These are phyloP conservation scores for Spathaspora gorwiae DNA, from an alignment of 805 yeast species.

Conservation along the genomic window DNA sequence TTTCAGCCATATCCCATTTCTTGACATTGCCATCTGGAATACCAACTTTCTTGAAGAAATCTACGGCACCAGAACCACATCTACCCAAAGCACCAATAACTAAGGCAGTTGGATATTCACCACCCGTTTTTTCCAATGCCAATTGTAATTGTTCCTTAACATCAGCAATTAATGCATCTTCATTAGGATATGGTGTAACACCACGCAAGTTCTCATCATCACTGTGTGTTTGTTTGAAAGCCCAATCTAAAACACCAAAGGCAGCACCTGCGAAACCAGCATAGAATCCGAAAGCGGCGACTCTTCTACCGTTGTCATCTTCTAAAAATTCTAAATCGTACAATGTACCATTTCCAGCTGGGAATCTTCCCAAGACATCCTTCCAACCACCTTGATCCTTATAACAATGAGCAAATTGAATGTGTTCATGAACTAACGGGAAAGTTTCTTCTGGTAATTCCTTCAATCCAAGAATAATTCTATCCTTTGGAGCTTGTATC, in stretches of 20 bases:
- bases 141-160: slow-evolving; percentile 54
- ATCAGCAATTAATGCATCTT: slow-evolving; percentile 65
- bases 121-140: slow-evolving; percentile 57
- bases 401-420: slow-evolving; percentile 98
- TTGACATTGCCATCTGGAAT: slow-evolving; percentile 77
- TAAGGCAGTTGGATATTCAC: slow-evolving; percentile 69
- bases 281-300: slow-evolving; percentile 98
- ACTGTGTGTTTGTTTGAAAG: slow-evolving; percentile 73
- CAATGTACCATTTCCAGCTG: slow-evolving; percentile 83
- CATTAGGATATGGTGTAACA: slow-evolving; percentile 79
- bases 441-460: slow-evolving; percentile 90
- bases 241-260: slow-evolving; percentile 90
- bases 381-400: slow-evolving; percentile 98
- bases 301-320: slow-evolving; percentile 94
- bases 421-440: slow-evolving; percentile 93
- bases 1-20: slow-evolving; percentile 97
- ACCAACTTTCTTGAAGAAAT: slow-evolving; percentile 76
- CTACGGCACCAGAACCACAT: slow-evolving; percentile 97
- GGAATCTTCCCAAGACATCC: slow-evolving; percentile 83
- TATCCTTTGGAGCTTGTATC: slow-evolving; percentile 84
- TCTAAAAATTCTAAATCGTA: slow-evolving; percentile 94
- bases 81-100: slow-evolving; percentile 98
- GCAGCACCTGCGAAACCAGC: slow-evolving; percentile 99
- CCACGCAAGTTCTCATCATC: slow-evolving; percentile 71
- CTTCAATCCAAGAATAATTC: slow-evolving; percentile 89